Base-by-base conservation (phyloP, 2,329 filamentous ascomycete genomes). In the Xylaria sp. region DNA sequence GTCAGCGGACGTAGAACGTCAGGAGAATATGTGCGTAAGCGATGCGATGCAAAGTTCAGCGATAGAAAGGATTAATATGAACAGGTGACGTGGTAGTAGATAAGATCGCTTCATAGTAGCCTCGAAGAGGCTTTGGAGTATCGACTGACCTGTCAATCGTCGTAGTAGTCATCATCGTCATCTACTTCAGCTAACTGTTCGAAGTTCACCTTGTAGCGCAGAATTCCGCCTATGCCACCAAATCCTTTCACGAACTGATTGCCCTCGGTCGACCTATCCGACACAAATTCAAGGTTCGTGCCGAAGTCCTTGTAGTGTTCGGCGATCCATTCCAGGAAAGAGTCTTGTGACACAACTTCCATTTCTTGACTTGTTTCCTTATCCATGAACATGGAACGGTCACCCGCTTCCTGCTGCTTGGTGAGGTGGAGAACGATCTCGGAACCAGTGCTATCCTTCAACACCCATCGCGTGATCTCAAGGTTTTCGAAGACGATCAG, bases 221-320 rank as follows among this genome's bases (percentile, higher is more conserved):
- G 90, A 79, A 99, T 91, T 73, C 95, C 95, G 75, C 96, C 96
- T 77, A 99, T 97, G 79, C 96, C 96, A 91, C 96, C 96, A 80
- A 99, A 99, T 73, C 96, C 96, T 86, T 98, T 98, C 79, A 99
- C 96, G 84, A 99, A 99, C 86, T 99, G 96, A 85, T 99, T 99
- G 80, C 96, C 96, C 85, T 99, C 96, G 70, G 93, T 97, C 70
- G 95, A 98, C 74, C 94, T 92, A 81, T 99, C 97, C 58, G 96
- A 98, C 73, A 99, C 96, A 76, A 99, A 99, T 82, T 99, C 96
- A 52, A 99, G 89, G 39, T 90, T 92, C 62, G 96, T 94, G 84
- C 96, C 96, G 79, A 98, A 99, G 80, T 98, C 94, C 83, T 96
- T 97, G 88, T 98, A 98, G 81, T 96, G 93, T 82, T 99, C 96